Evolutionary conservation across 2,329 filamentous ascomycete species (phyloP).

Genomic region (Triangularia verruculosa): DNA sequence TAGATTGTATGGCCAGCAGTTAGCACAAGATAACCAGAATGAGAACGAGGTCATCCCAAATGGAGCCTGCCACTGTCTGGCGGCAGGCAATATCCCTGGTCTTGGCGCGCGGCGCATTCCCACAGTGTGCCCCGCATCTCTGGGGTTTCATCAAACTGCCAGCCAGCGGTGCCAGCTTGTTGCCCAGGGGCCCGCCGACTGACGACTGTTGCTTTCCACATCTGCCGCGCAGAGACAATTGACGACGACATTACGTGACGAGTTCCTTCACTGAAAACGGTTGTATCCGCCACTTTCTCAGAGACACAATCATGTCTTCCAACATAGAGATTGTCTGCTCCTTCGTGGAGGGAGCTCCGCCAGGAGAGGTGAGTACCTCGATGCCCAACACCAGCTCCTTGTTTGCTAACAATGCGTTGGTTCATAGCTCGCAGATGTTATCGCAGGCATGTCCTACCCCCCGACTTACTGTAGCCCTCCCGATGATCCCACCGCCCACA

Average conservation of each 20-base stretch:
- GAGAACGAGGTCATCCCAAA: not conserved
- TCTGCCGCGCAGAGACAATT: not conserved
- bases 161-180: not conserved
- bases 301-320: constrained; percentile 31
- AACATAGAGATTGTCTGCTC: constrained; percentile 63
- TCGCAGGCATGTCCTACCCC: constrained; percentile 62
- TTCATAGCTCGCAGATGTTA: constrained; percentile 75
- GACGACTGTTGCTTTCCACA: not conserved
- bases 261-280: not conserved
- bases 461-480: constrained; percentile 3
- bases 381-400: constrained; percentile 5
- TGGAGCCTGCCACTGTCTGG: not conserved
- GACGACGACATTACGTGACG: not conserved
- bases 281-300: not conserved
- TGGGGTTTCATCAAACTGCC: constrained; percentile 8
- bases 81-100: constrained; percentile 6
- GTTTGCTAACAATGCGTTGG: constrained; percentile 18
- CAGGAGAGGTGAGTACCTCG: constrained; percentile 73
- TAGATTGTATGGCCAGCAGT: too few relatives aligned
- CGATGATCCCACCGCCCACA: not conserved
- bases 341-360: constrained; percentile 91
- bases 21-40: not conserved
- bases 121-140: constrained; percentile 7
- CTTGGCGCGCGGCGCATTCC: constrained; percentile 6
- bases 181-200: not conserved